Evolutionary conservation across 495 filamentous ascomycete genomes (phyloP), one percentile per base, ranked within the genome.

Genomic region (Aspergillus taichungensis): DNA sequence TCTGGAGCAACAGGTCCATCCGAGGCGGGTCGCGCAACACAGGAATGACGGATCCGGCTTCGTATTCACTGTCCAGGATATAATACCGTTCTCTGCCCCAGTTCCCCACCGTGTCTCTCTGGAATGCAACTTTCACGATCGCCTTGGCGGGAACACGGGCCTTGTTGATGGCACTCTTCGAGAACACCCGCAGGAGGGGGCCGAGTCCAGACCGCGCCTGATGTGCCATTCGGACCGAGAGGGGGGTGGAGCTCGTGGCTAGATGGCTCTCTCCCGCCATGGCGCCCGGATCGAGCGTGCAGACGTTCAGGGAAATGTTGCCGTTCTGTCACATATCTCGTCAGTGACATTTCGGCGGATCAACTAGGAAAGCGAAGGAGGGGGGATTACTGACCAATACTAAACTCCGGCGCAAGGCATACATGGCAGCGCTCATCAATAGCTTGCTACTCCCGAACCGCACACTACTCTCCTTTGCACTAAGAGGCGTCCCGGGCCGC

Each of bases 391-490:
- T 60, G 43, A 70, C 67, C 35, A 60, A 49, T 28, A 63, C 57
- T 52, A 70, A 44, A 44, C 67, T 70, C 35, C 67, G 58, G 36
- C 64, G 62, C 53, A 70, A 49, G 37, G 63, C 64, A 60, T 70
- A 70, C 53, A 70, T 58, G 24, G 62, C 62, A 2, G 62, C 62
- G 40, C 63, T 68, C 43, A 59, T 61, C 12, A 68, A 40, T 18
- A 70, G 43, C 43, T 70, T 70, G 46, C 67, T 70, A 45, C 67
- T 70, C 32, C 61, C 65, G 47, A 61, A 70, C 8, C 64, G 65
- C 24, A 54, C 36, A 36, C 51, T 60, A 1, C 48, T 63, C 56
- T 70, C 63, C 38, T 64, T 63, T 6, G 53, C 51, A 40, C 57
- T 60, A 32, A 68, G 45, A 3, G 51, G 34, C 8, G 62, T 55